Evolutionary conservation across 2,329 filamentous ascomycete species (phyloP), one percentile per base, ranked within the genome.

Genomic region (Penicillium crustosum): DNA sequence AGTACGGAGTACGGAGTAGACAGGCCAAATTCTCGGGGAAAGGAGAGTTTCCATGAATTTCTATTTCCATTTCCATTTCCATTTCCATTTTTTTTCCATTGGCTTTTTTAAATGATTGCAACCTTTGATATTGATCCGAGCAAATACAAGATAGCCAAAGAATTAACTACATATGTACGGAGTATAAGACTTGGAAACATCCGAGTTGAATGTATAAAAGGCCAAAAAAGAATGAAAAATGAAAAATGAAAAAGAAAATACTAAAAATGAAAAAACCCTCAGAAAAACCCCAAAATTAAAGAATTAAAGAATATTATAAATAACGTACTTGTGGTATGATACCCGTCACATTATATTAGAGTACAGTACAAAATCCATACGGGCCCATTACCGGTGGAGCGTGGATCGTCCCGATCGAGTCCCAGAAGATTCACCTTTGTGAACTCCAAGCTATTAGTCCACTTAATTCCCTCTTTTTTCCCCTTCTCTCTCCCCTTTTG

Each of bases 381-480:
- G 29, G 51, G 21, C 43, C 39, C 56, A 61, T 53, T 60, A 60
- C 61, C 38, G 19, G 61, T 61, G 61, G 61, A 58, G 53, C 58
- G 57, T 65, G 59, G 65, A 67, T 67, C 65, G 62, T 64, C 65
- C 64, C 63, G 65, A 67, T 67, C 65, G 64, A 67, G 62, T 61
- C 64, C 63, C 50, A 59, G 55, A 61, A 63, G 63, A 64, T 61
- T 61, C 61, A 65, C 43, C 52, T 6, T 21, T 65, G 47, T 65
- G 47, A 51, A 62, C 49, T 49, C 51, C 54, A 47, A 64, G 55
- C 61, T 66, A 54, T 62, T 63, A 64, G 56, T 64, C 53, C 57
- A 41, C 48, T 47, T 50, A 48, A 47, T 49, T 55, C 56, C 52
- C 52, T 57, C 54, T 53, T 57, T 53, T 57, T 58, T 31, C 39